Evolutionary conservation across 2,329 filamentous ascomycete genomes (phyloP).

Genomic region (Epichloe sylvatica): DNA sequence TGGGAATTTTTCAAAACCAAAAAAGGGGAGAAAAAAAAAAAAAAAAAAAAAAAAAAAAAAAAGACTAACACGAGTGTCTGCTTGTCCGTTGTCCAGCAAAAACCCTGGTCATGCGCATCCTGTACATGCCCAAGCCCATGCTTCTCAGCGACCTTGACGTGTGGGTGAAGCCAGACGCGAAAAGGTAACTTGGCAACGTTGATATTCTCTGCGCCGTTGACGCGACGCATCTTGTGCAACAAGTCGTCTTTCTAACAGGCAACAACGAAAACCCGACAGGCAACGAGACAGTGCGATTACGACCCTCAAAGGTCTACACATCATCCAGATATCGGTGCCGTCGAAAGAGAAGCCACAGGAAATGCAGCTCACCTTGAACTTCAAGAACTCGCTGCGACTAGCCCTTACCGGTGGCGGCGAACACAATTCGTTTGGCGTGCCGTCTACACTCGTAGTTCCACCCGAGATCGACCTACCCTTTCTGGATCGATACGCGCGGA

Average conservation of each 20-base stretch:
- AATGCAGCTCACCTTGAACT: conserved; percentile 67
- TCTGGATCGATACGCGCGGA: conserved; percentile 72
- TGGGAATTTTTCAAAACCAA: no score
- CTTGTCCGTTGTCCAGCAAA: conserved; percentile 47
- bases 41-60: background rate
- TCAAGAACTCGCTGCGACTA: conserved; percentile 68
- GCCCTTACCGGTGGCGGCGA: conserved; percentile 78
- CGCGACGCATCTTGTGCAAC: background rate
- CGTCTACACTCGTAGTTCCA: conserved; percentile 50
- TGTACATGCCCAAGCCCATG: conserved; percentile 77
- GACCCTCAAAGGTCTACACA: conserved; percentile 73
- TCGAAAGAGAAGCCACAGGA: conserved; percentile 52
- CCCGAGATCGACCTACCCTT: conserved; percentile 53
- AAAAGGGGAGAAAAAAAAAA: no score
- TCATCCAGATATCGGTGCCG: conserved; percentile 52
- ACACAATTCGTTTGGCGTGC: conserved; percentile 82
- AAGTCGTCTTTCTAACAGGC: background rate
- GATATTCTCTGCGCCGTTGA: background rate
- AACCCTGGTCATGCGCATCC: conserved; percentile 85
- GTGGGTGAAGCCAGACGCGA: conserved; percentile 60
- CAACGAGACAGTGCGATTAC: conserved; percentile 74
- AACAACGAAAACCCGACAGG: conserved; percentile 24
- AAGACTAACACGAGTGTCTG: background rate
- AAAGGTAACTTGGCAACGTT: conserved; percentile 17
- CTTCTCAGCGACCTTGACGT: conserved; percentile 66